Evolutionary conservation across 2,329 filamentous ascomycete genomes (phyloP).

Genomic region (Claviceps sp.): DNA sequence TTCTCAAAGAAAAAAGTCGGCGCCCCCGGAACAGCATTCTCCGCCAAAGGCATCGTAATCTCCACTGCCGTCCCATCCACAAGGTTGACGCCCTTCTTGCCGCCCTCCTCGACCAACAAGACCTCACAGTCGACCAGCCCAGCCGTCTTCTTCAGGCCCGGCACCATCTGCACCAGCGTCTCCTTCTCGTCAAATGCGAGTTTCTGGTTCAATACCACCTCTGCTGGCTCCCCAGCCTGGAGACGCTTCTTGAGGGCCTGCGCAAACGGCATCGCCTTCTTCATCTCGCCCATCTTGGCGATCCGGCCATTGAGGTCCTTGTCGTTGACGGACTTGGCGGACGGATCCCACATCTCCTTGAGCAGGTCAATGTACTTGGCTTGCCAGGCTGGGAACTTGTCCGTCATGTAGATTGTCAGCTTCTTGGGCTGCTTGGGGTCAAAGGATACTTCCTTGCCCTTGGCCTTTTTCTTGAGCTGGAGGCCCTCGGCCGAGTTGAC

Average conservation of each 20-base stretch:
- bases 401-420: conserved; percentile 72
- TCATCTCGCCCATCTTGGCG: conserved; percentile 76
- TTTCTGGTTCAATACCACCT: conserved; percentile 67
- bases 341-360: conserved; percentile 52
- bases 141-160: conserved; percentile 61
- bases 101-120: conserved; percentile 56
- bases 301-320: conserved; percentile 69
- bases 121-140: conserved; percentile 60
- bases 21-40: conserved; percentile 65
- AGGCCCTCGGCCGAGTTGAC: conserved; percentile 69
- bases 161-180: conserved; percentile 64
- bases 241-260: conserved; percentile 77
- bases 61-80: conserved; percentile 41
- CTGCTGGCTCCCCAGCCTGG: conserved; percentile 51
- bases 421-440: conserved; percentile 89
- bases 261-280: conserved; percentile 97
- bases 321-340: conserved; percentile 54
- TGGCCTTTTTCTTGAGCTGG: conserved; percentile 78
- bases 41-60: conserved; percentile 44
- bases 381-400: conserved; percentile 80
- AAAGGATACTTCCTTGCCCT: conserved; percentile 75
- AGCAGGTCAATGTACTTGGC: conserved; percentile 76
- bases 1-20: conserved; percentile 83
- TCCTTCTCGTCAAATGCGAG: conserved; percentile 75
- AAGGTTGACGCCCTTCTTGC: conserved; percentile 47